These are phyloP conservation scores for Trypanosoma cruzi DNA, from an alignment of 208 protist species.

Conservation along the genomic window DNA sequence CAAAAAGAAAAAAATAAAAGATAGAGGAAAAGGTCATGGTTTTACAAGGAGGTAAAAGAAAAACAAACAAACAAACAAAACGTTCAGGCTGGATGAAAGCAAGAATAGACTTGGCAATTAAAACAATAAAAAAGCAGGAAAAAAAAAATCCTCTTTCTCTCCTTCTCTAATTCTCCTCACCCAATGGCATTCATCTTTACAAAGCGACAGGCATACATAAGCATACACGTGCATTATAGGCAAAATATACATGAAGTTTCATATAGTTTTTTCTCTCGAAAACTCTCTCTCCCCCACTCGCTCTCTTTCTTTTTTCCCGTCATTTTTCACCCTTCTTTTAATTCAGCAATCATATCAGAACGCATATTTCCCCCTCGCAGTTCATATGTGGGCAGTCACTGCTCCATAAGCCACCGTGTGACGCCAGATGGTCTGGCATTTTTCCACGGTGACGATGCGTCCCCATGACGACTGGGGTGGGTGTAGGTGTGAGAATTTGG, in stretches of 20 bases:
- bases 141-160: background rate
- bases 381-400: conserved; percentile 7
- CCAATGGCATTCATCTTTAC: background rate
- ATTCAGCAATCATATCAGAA: background rate
- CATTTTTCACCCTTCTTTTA: background rate
- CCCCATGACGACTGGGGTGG: background rate
- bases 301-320: background rate
- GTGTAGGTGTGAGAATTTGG: background rate
- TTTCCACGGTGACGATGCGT: background rate
- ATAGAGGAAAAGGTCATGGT: no score
- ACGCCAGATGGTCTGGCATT: background rate
- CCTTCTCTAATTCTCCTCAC: background rate
- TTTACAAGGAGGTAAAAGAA: no score
- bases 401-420: conserved; percentile 20
- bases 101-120: no score
- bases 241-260: background rate
- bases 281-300: background rate
- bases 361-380: background rate
- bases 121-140: no score
- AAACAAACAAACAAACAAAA: no score
- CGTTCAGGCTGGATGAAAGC: no score
- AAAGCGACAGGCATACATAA: background rate
- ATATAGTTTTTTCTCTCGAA: background rate
- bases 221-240: background rate
- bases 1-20: no score